Evolutionary conservation across 768 basidiomycete species (phyloP).

Genomic region (Suillus lakei): DNA sequence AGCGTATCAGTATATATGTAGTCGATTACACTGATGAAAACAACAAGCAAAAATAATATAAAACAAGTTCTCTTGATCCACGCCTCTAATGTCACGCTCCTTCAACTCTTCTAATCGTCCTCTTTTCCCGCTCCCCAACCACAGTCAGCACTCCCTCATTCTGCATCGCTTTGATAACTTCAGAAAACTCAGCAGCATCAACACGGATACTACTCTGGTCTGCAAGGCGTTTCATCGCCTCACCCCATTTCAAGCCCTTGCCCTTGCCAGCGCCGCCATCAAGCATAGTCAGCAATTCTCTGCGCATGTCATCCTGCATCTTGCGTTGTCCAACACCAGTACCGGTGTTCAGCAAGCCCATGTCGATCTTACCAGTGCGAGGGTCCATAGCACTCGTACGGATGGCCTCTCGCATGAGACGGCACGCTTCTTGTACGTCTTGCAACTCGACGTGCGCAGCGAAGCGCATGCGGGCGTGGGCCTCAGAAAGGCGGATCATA

Average conservation of each 20-base stretch:
- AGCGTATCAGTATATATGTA: not conserved
- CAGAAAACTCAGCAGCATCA: slow-evolving; percentile 79
- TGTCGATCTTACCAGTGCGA: slow-evolving; percentile 95
- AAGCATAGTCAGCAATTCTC: slow-evolving; percentile 72
- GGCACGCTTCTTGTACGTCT: slow-evolving; percentile 89
- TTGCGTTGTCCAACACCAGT: slow-evolving; percentile 87
- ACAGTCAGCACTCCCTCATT: slow-evolving; percentile 88
- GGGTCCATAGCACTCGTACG: slow-evolving; percentile 96
- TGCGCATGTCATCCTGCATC: slow-evolving; percentile 87
- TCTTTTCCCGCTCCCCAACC: slow-evolving; percentile 83
- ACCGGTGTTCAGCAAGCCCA: slow-evolving; percentile 94
- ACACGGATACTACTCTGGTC: slow-evolving; percentile 86
- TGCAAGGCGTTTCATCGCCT: slow-evolving; percentile 77
- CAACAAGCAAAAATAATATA: not conserved
- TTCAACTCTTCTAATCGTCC: slow-evolving; percentile 77
- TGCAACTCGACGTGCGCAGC: slow-evolving; percentile 81
- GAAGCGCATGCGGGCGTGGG: slow-evolving; percentile 96
- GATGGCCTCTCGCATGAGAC: slow-evolving; percentile 97
- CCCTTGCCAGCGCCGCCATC: slow-evolving; percentile 54
- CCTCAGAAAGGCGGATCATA: slow-evolving; percentile 96
- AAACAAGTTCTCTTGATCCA: slow-evolving; percentile 28
- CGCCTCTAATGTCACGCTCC: slow-evolving; percentile 28
- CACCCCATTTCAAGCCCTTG: slow-evolving; percentile 77
- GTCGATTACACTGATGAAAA: not conserved
- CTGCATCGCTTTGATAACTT: slow-evolving; percentile 78